phyloP scores from a whole-genome alignment of 345 rosid genomes.

The Lumnitzera racemosa region DNA sequence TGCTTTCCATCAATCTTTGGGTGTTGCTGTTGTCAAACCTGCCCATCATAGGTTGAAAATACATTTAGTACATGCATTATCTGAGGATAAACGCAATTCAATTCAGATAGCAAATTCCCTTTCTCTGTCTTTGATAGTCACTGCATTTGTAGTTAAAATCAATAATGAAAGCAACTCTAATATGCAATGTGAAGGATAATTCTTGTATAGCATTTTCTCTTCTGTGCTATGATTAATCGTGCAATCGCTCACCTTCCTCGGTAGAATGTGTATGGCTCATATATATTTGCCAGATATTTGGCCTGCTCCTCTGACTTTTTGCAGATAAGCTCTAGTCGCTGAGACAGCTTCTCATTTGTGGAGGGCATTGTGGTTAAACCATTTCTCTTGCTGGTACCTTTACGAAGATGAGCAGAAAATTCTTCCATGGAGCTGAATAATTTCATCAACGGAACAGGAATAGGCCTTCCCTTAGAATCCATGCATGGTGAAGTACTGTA shows the following conservation, averaged over 20 bases:
- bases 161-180: no score
- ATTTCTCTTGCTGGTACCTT: slow-evolving; percentile 42
- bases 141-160: no score
- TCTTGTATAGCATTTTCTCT: neutral
- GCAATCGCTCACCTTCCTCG: slow-evolving; percentile 56
- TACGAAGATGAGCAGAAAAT: slow-evolving; percentile 62
- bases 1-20: slow-evolving; percentile 52
- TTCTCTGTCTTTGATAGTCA: no score
- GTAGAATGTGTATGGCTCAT: slow-evolving; percentile 85
- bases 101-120: no score
- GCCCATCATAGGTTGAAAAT: slow-evolving; percentile 1
- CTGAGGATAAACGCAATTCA: neutral
- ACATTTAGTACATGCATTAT: neutral
- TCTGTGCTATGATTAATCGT: neutral
- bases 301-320: slow-evolving; percentile 79
- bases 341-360: slow-evolving; percentile 40
- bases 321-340: slow-evolving; percentile 52
- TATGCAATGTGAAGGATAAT: neutral
- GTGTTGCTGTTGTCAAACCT: slow-evolving; percentile 89
- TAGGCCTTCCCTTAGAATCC: slow-evolving; percentile 74
- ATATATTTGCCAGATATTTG: slow-evolving; percentile 65
- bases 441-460: slow-evolving; percentile 67
- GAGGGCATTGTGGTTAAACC: slow-evolving; percentile 29
- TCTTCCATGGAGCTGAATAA: slow-evolving; percentile 72
- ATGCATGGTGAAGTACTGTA: slow-evolving; percentile 60